These are phyloP conservation scores for Solanum hybrid DNA, from an alignment of 305 asterid genomes.

Conservation along the genomic window DNA sequence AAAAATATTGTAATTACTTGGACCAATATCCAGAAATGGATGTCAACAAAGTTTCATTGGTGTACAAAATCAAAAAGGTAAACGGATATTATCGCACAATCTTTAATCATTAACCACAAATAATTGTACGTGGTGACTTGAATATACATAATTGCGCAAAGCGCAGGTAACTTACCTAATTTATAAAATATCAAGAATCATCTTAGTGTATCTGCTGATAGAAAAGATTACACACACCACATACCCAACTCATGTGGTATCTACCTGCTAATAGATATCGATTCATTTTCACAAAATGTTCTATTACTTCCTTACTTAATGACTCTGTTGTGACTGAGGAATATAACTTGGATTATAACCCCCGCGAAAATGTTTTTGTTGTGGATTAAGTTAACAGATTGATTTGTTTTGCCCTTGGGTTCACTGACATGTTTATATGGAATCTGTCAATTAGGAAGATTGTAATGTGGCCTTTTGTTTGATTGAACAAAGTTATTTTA, in stretches of 20 bases:
- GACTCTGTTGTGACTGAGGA: not conserved
- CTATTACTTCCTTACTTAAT: not conserved
- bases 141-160: not conserved
- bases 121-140: not conserved
- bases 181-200: too few relatives aligned
- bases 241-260: not conserved
- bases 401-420: not conserved
- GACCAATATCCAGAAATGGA: too few relatives aligned
- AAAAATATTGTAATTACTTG: too few relatives aligned
- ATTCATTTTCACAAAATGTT: not conserved
- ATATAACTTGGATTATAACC: not conserved
- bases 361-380: not conserved
- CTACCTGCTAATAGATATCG: not conserved
- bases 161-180: not conserved
- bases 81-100: too few relatives aligned
- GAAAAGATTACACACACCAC: not conserved
- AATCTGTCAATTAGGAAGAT: not conserved
- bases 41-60: not conserved
- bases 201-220: not conserved
- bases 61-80: too few relatives aligned
- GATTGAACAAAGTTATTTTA: too few relatives aligned
- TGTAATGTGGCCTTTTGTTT: not conserved
- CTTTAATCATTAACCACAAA: not conserved
- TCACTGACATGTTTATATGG: not conserved
- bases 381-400: not conserved